Evolutionary conservation across 1,139 yeast genomes (phyloP), one percentile per base, ranked within the genome.

Genomic region (Sugiyamaella castrensis): DNA sequence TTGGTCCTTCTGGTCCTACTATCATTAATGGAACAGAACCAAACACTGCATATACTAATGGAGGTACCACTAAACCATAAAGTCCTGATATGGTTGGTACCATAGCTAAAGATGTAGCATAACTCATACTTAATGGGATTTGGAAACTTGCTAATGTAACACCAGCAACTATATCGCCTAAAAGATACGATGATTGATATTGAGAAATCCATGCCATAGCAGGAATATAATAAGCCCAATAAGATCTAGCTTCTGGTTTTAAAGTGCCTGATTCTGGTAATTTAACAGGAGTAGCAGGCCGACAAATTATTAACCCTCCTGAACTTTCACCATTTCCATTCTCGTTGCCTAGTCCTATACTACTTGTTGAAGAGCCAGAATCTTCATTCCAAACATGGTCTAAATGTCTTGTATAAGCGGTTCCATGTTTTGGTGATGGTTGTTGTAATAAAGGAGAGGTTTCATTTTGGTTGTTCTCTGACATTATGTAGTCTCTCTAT

Each of bases 1-100:
- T 85, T 1, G 98, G 96, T 8, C 92, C 94, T 63, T 92, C 98
- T 0, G 98, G 98, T 0, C 98, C 98, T 7, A 91, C 95, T 48
- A 91, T 85, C 96, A 92, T 87, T 62, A 86, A 95, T 0, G 98
- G 98, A 1, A 89, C 96, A 24, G 96, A 83, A 0, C 98, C 98
- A 62, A 91, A 77, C 1, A 91, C 57, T 46, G 87, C 75, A 64
- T 92, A 92, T 3, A 92, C 75, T 43, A 91, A 71, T 0, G 98
- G 98, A 0, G 96, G 83, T 3, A 91, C 71, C 0, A 89, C 91
- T 48, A 91, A 72, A 0, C 95, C 91, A 56, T 82, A 78, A 9
- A 92, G 73, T 0, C 98, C 98, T 53, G 89, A 84, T 1, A 85
- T 70, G 0, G 96, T 88, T 2, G 96, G 96, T 1, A 89, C 94